Percentiles rank a stretch among this genome's conserved stretches.
Evolutionary conservation across 306 rosid genomes (phyloP).

Genomic region (Rosa rugosa): DNA sequence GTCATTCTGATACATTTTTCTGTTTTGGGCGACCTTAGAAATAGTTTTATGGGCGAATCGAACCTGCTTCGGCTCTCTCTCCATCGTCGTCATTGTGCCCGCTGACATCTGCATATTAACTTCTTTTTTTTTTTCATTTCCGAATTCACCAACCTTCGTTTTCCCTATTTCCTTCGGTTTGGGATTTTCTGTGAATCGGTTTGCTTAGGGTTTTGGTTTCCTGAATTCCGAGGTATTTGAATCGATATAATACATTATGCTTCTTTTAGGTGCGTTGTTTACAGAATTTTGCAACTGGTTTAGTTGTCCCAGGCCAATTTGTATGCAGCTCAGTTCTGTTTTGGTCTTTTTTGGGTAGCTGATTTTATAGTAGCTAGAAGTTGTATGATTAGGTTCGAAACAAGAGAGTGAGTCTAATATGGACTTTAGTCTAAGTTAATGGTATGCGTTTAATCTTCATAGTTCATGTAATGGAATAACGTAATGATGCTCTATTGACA

Average conservation of each 20-base stretch:
- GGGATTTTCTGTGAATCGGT: neutral
- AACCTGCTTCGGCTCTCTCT: constrained; percentile 89
- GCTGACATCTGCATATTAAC: constrained; percentile 97
- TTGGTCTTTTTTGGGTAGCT: too few species aligned
- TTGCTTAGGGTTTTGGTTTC: neutral
- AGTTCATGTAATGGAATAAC: neutral
- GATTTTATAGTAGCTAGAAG: neutral
- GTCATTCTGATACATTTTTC: too few species aligned
- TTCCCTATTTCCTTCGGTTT: neutral
- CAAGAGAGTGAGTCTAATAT: too few species aligned
- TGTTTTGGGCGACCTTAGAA: too few species aligned
- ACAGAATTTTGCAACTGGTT: neutral
- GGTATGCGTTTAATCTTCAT: neutral
- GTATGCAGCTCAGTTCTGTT: too few species aligned
- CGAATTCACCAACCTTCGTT: constrained; percentile 45
- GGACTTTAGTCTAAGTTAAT: neutral
- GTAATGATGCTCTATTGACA: neutral
- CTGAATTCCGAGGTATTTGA: neutral
- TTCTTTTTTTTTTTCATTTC: too few species aligned
- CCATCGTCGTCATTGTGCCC: constrained; percentile 94
- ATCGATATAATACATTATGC: too few species aligned
- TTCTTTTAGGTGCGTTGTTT: neutral
- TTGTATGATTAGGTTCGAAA: neutral
- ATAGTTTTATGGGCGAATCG: too few species aligned
- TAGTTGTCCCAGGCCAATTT: neutral